Percentiles rank a stretch among this genome's conserved stretches.
phyloP scores from a whole-genome alignment of 2,329 filamentous ascomycete genomes.

The Teratosphaeria pseudoeucalypti region DNA sequence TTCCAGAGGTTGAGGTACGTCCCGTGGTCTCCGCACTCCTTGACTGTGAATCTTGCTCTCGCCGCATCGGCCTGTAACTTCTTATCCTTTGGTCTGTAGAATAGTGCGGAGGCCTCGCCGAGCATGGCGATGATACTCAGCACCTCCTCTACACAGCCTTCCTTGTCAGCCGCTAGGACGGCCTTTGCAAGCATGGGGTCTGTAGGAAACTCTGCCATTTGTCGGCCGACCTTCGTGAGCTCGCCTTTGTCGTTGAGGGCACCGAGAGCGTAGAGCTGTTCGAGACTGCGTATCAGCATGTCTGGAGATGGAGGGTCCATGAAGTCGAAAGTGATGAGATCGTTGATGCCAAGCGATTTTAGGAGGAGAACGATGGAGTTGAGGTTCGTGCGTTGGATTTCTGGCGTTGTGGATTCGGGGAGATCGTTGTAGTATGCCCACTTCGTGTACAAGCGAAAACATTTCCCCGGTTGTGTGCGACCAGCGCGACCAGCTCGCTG shows the following conservation, averaged over 20 bases:
- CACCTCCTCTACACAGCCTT: conserved; percentile 88
- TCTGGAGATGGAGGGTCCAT: conserved; percentile 89
- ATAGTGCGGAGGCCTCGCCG: conserved; percentile 75
- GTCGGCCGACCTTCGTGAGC: conserved; percentile 78
- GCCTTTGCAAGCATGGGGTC: conserved; percentile 87
- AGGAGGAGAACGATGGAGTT: conserved; percentile 74
- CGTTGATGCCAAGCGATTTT: conserved; percentile 83
- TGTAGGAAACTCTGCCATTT: conserved; percentile 91
- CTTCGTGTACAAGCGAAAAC: conserved; percentile 86
- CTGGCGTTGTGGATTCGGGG: conserved; percentile 81
- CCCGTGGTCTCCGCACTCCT: conserved; percentile 82
- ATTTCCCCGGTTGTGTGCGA: conserved; percentile 83
- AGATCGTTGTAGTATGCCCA: conserved; percentile 84
- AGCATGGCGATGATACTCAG: conserved; percentile 92
- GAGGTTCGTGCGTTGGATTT: conserved; percentile 85
- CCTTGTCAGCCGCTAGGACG: conserved; percentile 76
- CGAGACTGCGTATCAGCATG: conserved; percentile 76
- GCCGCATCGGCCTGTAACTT: conserved; percentile 92
- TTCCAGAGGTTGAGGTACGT: conserved; percentile 89
- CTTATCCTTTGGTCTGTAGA: conserved; percentile 94
- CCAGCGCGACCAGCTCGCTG: conserved; percentile 88
- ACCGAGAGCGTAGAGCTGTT: conserved; percentile 83
- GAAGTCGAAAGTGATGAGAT: conserved; percentile 88
- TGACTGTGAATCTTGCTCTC: conserved; percentile 75
- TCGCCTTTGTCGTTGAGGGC: conserved; percentile 81